These are phyloP conservation scores for Prunus mume DNA, from an alignment of 306 rosid species.

Conservation along the genomic window DNA sequence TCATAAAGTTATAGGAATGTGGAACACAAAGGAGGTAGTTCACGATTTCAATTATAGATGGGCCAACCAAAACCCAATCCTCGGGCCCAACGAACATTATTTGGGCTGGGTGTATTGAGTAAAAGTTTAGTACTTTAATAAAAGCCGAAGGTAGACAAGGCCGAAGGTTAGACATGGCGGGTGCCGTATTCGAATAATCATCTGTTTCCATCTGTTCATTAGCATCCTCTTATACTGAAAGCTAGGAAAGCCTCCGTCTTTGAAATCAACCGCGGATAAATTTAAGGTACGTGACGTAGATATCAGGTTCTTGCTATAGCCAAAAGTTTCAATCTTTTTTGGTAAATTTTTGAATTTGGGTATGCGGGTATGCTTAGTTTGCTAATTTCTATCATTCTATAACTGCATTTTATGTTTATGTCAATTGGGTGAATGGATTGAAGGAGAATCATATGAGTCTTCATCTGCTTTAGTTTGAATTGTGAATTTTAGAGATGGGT, in stretches of 20 bases:
- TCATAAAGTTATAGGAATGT: too few relatives aligned
- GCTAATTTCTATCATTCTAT: not conserved
- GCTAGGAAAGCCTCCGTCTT: not conserved
- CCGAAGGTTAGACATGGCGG: not conserved
- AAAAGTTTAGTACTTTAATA: not conserved
- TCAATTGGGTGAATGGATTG: conserved; percentile 3
- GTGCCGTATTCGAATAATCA: not conserved
- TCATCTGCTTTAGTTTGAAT: not conserved
- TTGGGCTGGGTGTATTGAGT: too few relatives aligned
- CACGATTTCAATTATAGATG: too few relatives aligned
- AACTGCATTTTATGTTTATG: not conserved
- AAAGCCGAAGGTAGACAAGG: not conserved
- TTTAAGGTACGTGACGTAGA: not conserved
- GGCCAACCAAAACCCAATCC: too few relatives aligned
- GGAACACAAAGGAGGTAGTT: too few relatives aligned
- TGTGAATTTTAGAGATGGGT: not conserved
- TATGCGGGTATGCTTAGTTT: not conserved
- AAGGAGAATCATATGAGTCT: not conserved
- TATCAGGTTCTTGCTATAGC: not conserved
- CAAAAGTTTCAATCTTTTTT: not conserved
- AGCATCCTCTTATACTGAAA: not conserved
- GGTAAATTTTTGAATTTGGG: not conserved
- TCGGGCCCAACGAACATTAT: too few relatives aligned
- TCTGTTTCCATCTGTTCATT: not conserved
- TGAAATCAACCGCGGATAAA: not conserved